Conservation (phyloP, 2,329 filamentous ascomycete species). For the Fusarium tupiense region DNA sequence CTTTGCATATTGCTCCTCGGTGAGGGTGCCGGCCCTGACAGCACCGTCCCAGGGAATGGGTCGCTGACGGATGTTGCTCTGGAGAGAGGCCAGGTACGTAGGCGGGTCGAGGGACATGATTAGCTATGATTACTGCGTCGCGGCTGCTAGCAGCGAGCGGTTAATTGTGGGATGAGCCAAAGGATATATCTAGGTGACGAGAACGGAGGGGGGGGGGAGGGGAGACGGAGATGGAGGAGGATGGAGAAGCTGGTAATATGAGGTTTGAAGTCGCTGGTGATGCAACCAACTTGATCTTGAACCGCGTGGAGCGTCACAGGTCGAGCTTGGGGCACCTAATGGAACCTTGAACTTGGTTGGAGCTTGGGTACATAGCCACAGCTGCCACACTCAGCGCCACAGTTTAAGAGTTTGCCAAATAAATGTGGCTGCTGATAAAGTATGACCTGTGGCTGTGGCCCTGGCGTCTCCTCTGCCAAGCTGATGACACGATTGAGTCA, state of each 20-base stretch:
- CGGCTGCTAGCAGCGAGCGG: conserved; percentile 38
- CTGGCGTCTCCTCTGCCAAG: not conserved
- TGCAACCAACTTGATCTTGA: conserved; percentile 41
- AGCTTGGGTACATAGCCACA: conserved; percentile 35
- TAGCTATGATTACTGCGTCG: conserved; percentile 40
- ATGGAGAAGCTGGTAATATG: conserved; percentile 37
- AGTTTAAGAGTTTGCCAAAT: not conserved
- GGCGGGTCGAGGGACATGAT: conserved; percentile 91
- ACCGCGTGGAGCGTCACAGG: conserved; percentile 42
- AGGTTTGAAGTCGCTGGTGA: conserved; percentile 44
- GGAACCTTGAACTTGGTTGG: conserved; percentile 25
- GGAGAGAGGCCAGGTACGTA: conserved; percentile 83
- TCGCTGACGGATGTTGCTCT: conserved; percentile 95
- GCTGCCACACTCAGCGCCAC: conserved; percentile 36
- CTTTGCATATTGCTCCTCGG: conserved; percentile 91
- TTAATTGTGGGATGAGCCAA: conserved; percentile 23
- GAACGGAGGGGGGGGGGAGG: conserved; percentile 8
- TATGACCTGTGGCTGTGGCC: not conserved
- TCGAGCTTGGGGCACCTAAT: conserved; percentile 10
- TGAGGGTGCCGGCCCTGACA: conserved; percentile 91
- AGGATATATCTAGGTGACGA: conserved; percentile 4
- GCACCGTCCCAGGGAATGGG: conserved; percentile 98
- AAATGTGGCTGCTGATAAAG: not conserved
- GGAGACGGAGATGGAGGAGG: conserved; percentile 11
- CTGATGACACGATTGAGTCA: conserved; percentile 12